Evolutionary conservation across 2,329 filamentous ascomycete genomes (phyloP).

Genomic region (Colletotrichum eleusines): DNA sequence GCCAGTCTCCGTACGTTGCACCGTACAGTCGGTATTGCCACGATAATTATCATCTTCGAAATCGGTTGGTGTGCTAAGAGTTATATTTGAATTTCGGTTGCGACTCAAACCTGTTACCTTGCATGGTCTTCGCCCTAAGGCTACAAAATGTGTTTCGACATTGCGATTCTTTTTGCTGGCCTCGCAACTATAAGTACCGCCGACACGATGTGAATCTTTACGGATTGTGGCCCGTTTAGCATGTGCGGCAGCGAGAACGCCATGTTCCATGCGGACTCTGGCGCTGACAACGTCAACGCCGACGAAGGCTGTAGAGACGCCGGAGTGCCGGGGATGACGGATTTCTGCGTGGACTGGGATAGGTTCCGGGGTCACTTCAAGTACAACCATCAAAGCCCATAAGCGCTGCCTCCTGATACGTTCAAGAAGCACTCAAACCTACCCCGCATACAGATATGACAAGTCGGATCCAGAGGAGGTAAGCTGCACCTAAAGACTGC

Average conservation of each 20-base stretch:
- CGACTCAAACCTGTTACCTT: neutral
- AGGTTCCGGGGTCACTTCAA: neutral
- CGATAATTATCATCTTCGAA: too few relatives aligned
- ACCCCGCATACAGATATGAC: neutral
- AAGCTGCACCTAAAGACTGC: neutral
- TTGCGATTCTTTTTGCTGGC: neutral
- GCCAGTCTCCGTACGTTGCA: too few relatives aligned
- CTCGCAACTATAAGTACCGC: neutral
- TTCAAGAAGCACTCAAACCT: slow-evolving; percentile 37
- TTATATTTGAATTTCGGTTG: neutral
- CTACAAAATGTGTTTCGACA: neutral
- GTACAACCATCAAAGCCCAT: neutral
- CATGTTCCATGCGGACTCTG: neutral
- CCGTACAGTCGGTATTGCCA: too few relatives aligned
- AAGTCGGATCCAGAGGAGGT: neutral
- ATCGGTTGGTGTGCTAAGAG: too few relatives aligned
- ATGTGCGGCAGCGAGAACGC: neutral
- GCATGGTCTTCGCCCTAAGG: neutral
- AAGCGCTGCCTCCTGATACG: neutral
- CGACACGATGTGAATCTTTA: neutral
- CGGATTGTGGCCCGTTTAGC: neutral
- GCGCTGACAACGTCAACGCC: neutral
- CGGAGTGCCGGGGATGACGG: neutral
- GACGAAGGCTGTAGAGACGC: neutral
- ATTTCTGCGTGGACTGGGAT: neutral